Percentiles rank a stretch among this genome's conserved stretches.
phyloP scores from a whole-genome alignment of 2,329 filamentous ascomycete species.

The Phaeosphaeria sp. region DNA sequence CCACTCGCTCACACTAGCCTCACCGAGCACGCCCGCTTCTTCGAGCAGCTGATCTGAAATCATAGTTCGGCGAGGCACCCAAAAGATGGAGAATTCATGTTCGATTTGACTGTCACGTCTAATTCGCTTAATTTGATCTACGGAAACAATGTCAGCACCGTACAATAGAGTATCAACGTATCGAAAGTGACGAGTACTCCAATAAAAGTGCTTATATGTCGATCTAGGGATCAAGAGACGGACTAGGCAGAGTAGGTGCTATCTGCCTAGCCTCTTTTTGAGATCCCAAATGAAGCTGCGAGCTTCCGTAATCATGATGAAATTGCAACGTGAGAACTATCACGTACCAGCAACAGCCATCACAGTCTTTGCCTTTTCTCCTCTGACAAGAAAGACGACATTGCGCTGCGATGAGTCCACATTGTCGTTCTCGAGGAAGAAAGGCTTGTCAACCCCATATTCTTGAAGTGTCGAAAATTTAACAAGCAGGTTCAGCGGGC shows the following conservation, averaged over 20 bases:
- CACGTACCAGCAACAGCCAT: conserved; percentile 82
- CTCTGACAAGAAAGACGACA: conserved; percentile 89
- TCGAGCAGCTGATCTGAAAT: conserved; percentile 92
- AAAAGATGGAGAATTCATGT: conserved; percentile 97
- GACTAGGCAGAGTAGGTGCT: conserved; percentile 60
- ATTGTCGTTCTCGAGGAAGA: conserved; percentile 95
- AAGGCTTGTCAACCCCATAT: conserved; percentile 97
- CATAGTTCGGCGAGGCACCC: conserved; percentile 89
- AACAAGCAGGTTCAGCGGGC: conserved; percentile 87
- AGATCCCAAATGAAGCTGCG: conserved; percentile 52
- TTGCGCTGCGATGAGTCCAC: conserved; percentile 94
- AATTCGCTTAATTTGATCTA: conserved; percentile 89
- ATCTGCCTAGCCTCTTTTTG: conserved; percentile 67
- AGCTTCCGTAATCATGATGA: conserved; percentile 1
- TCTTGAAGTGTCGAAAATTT: conserved; percentile 96
- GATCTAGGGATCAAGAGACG: conserved; percentile 64
- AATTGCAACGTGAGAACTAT: conserved; percentile 12
- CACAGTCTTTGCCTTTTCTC: conserved; percentile 84
- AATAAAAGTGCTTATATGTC: conserved; percentile 27
- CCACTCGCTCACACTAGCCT: conserved; percentile 86
- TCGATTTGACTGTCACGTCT: conserved; percentile 86
- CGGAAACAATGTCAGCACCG: conserved; percentile 56
- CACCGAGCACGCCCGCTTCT: conserved; percentile 89
- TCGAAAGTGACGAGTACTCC: conserved; percentile 31
- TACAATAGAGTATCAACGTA: conserved; percentile 34